Evolutionary conservation across 2,329 filamentous ascomycete species (phyloP), one percentile per base, ranked within the genome.

Genomic region (Onygena corvina): DNA sequence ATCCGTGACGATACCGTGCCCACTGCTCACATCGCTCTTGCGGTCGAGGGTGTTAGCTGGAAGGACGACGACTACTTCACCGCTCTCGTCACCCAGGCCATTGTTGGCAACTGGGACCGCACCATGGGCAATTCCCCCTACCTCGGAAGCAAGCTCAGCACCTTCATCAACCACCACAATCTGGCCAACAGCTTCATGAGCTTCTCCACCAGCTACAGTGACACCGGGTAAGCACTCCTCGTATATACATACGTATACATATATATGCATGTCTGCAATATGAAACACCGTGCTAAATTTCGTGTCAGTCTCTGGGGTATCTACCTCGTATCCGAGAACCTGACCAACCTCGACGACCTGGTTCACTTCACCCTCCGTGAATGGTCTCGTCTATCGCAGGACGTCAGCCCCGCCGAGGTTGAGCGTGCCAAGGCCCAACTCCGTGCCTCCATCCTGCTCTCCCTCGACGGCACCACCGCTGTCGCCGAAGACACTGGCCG

Each of bases 161-260:
- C 84, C 58, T 87, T 92, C 64, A 83, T 98, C 59, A 86, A 93
- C 77, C 83, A 94, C 73, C 81, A 96, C 74, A 83, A 89, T 69
- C 80, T 98, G 55, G 92, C 92, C 71, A 98, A 94, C 77, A 95
- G 89, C 80, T 98, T 95, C 79, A 98, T 98, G 93, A 94, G 86
- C 76, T 98, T 98, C 76, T 95, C 89, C 58, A 98, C 92, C 59
- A 94, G 87, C 77, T 98, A 98, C 76, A 96, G 89, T 66, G 92
- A 98, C 71, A 98, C 92, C 68, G 92, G 89, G 88, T 94, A 80
- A 71, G 82, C 68, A 47, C 29, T 40, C 3, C 3, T 5, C 25
- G 4, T 25, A 4, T 23, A 33, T 12, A 29, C 25, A n/a, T 38
- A 40, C 11, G 21, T 8, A 14, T 45, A 48, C 20, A 18, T 1